Evolutionary conservation across 345 rosid species (phyloP).

Genomic region (Syzygium jambos): DNA sequence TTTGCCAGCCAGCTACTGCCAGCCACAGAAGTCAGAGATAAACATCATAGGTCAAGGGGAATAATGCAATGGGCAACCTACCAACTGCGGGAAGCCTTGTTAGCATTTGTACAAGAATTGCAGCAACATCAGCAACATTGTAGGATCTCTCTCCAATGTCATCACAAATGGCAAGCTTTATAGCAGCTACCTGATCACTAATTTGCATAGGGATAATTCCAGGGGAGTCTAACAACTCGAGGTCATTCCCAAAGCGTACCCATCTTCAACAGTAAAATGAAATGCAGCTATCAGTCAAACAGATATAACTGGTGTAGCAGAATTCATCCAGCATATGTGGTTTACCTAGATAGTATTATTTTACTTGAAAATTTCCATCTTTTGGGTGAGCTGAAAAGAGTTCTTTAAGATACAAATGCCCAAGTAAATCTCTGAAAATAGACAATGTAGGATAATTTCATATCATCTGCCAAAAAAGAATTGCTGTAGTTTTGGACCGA

Average conservation of each 20-base stretch:
- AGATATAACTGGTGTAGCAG: not conserved
- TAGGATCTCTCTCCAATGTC: slow-evolving; percentile 98
- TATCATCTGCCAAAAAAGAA: not conserved
- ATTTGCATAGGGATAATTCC: slow-evolving; percentile 91
- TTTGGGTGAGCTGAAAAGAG: not conserved
- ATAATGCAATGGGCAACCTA: slow-evolving; percentile 8
- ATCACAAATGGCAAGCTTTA: slow-evolving; percentile 94
- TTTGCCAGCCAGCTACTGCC: not conserved
- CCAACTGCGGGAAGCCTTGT: slow-evolving; percentile 67
- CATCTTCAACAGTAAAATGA: slow-evolving; percentile 18
- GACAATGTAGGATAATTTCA: not conserved
- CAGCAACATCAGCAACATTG: slow-evolving; percentile 75
- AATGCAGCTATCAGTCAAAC: not conserved
- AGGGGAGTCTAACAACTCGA: slow-evolving; percentile 86
- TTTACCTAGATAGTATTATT: not conserved
- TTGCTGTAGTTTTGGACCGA: not conserved
- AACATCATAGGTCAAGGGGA: not conserved
- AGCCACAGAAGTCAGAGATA: not conserved
- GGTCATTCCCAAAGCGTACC: slow-evolving; percentile 83
- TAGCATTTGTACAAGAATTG: slow-evolving; percentile 74
- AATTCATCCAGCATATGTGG: not conserved
- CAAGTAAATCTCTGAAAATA: not conserved
- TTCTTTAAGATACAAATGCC: not conserved
- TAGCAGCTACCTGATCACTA: slow-evolving; percentile 82
- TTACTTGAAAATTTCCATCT: not conserved